Evolutionary conservation across 495 filamentous ascomycete genomes (phyloP).

Genomic region (Trichoderma virens): DNA sequence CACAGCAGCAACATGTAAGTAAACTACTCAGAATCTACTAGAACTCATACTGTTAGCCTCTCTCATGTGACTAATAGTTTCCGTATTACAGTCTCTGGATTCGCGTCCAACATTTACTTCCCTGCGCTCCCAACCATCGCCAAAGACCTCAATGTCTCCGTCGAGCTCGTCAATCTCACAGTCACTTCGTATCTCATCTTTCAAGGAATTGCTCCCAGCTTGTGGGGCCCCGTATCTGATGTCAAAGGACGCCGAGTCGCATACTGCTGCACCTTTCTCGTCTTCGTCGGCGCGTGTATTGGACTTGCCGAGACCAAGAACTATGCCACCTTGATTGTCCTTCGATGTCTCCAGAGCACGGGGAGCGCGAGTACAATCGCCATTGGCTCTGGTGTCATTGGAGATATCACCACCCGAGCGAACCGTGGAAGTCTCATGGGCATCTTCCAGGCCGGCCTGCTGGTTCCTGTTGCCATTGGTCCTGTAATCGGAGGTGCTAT

Average conservation of each 20-base stretch:
- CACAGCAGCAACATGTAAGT: slow-evolving; percentile 36
- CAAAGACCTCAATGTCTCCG: slow-evolving; percentile 15
- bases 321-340: slow-evolving; percentile 38
- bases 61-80: not conserved
- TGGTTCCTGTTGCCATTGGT: slow-evolving; percentile 42
- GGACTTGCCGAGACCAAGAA: slow-evolving; percentile 39
- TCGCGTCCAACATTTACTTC: slow-evolving; percentile 50
- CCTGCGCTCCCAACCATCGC: slow-evolving; percentile 42
- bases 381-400: slow-evolving; percentile 49
- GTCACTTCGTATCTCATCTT: slow-evolving; percentile 48
- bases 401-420: slow-evolving; percentile 44
- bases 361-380: slow-evolving; percentile 48
- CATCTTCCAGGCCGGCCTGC: slow-evolving; percentile 41
- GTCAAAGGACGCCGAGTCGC: slow-evolving; percentile 38
- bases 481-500: slow-evolving; percentile 50
- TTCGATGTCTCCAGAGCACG: slow-evolving; percentile 43
- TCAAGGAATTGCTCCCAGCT: slow-evolving; percentile 41
- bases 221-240: slow-evolving; percentile 47
- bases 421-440: slow-evolving; percentile 51
- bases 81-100: slow-evolving; percentile 31
- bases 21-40: not conserved
- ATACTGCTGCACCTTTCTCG: slow-evolving; percentile 38
- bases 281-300: slow-evolving; percentile 42
- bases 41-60: not conserved
- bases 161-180: not conserved